Evolutionary conservation across 2,329 filamentous ascomycete species (phyloP), one percentile per base, ranked within the genome.

Genomic region (Penicillium sp.): DNA sequence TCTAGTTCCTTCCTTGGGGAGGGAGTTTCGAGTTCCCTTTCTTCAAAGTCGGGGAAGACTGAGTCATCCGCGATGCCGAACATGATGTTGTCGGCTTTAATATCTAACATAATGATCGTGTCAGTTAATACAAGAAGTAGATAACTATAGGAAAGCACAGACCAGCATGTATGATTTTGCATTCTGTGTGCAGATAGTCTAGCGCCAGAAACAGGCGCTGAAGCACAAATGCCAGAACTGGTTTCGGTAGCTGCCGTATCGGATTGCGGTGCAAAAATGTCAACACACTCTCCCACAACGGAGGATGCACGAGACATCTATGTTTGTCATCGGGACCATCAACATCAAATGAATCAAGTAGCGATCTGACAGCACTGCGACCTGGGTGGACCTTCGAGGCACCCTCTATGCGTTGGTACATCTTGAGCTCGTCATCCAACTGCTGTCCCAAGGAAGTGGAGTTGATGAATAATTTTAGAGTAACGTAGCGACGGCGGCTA

Each of bases 81-180:
- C 67, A 78, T 72, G 31, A 78, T 73, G 39, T 78, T 78, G 49
- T 75, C 71, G 2, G 72, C 69, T 52, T 74, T 76, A 27, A 78
- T 74, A 56, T 72, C 70, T 73, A n/a, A n/a, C n/a, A n/a, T n/a
- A n/a, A n/a, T n/a, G n/a, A n/a, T n/a, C n/a, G n/a, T n/a, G n/a
- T n/a, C n/a, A n/a, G n/a, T n/a, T n/a, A n/a, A n/a, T n/a, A n/a
- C n/a, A n/a, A n/a, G n/a, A n/a, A n/a, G n/a, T n/a, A n/a, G n/a
- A n/a, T n/a, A n/a, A n/a, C n/a, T n/a, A n/a, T n/a, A n/a, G n/a
- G n/a, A n/a, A n/a, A n/a, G n/a, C n/a, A n/a, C n/a, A n/a, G n/a
- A n/a, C 46, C 52, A 33, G 52, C 49, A 36, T 55, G 52, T 5
- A 41, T 36, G 12, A 55, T 49, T 2, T 47, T 27, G 41, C 54